These are phyloP conservation scores for Coprinopsis marcescibilis DNA, from an alignment of 768 basidiomycete species.

Conservation along the genomic window DNA sequence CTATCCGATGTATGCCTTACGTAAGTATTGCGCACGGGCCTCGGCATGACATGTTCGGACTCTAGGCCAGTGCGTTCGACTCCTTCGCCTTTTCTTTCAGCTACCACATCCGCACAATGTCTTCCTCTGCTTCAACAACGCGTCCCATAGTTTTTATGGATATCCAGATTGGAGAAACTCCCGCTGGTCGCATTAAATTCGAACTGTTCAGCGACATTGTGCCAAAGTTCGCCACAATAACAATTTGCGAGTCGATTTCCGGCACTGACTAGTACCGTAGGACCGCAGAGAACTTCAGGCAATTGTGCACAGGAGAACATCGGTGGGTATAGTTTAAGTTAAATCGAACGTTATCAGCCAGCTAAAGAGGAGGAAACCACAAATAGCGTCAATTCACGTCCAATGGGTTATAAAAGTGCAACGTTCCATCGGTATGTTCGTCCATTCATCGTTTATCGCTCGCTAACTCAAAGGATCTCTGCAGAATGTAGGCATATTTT, in stretches of 20 bases:
- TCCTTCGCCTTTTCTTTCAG: background rate
- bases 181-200: slow-evolving; percentile 93
- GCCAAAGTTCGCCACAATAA: slow-evolving; percentile 65
- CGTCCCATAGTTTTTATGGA: slow-evolving; percentile 98
- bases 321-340: slow-evolving; percentile 44
- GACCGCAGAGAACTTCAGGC: slow-evolving; percentile 97
- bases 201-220: slow-evolving; percentile 95
- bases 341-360: background rate
- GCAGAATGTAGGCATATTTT: slow-evolving; percentile 61
- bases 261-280: slow-evolving; percentile 35
- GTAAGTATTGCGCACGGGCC: no score
- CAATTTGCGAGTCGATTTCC: background rate
- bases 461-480: slow-evolving; percentile 13
- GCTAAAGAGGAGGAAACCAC: slow-evolving; percentile 8
- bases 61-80: background rate
- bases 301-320: slow-evolving; percentile 96
- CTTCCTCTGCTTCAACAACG: slow-evolving; percentile 33
- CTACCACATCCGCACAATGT: slow-evolving; percentile 4
- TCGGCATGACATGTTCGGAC: no score
- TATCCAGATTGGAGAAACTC: slow-evolving; percentile 92
- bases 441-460: background rate
- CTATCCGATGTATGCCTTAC: no score
- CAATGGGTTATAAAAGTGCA: slow-evolving; percentile 88
- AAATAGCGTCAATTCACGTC: slow-evolving; percentile 69
- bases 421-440: slow-evolving; percentile 79